Evolutionary conservation across 2,329 filamentous ascomycete species (phyloP).

Genomic region (Allantophomopsis cytisporea): DNA sequence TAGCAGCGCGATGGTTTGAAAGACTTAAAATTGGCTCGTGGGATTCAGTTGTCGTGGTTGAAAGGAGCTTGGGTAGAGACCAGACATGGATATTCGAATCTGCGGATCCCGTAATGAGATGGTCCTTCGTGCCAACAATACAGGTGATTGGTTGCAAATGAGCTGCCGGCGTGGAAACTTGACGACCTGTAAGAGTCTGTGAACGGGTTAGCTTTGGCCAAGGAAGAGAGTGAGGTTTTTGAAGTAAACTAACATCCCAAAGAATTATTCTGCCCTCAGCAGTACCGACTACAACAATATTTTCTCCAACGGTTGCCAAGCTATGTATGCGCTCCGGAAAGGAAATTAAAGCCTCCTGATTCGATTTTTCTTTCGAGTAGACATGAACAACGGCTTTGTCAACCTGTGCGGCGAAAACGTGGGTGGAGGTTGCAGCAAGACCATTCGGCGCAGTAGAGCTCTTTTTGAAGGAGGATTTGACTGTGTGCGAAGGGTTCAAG

Average conservation of each 20-base stretch:
- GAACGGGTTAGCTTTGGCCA: background rate
- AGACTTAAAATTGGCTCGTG: constrained; percentile 66
- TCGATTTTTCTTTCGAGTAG: constrained; percentile 71
- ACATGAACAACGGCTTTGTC: constrained; percentile 91
- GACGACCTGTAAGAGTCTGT: constrained; percentile 61
- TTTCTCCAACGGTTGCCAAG: constrained; percentile 55
- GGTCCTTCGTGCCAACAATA: constrained; percentile 56
- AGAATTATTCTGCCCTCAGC: constrained; percentile 74
- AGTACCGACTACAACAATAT: constrained; percentile 66
- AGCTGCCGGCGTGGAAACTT: constrained; percentile 61
- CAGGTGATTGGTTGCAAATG: constrained; percentile 73
- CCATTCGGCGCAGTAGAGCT: constrained; percentile 69
- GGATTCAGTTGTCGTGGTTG: constrained; percentile 36
- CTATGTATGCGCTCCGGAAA: constrained; percentile 81
- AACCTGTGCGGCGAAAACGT: constrained; percentile 83
- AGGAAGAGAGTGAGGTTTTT: no score
- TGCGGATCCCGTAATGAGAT: constrained; percentile 65
- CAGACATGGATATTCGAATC: constrained; percentile 91
- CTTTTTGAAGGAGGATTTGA: constrained; percentile 79
- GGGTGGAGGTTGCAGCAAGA: constrained; percentile 65
- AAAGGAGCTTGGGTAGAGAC: constrained; percentile 65
- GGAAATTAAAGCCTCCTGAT: constrained; percentile 77
- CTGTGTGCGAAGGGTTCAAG: constrained; percentile 62
- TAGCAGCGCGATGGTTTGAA: constrained; percentile 60
- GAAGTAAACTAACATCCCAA: constrained; percentile 52